phyloP scores from a whole-genome alignment of 2,329 filamentous ascomycete genomes.

The Verticillium longisporum region DNA sequence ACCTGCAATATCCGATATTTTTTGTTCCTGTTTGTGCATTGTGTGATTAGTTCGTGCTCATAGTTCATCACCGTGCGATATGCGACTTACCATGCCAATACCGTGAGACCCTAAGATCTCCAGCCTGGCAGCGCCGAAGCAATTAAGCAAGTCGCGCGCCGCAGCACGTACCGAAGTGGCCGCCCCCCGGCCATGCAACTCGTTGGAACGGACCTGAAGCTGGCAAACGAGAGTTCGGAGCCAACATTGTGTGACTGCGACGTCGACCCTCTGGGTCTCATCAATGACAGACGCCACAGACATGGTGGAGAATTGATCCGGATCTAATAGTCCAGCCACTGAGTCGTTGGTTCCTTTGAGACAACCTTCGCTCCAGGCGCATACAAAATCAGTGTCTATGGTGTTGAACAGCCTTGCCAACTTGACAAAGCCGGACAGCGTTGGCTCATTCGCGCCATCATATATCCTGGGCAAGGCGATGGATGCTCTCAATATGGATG shows the following conservation, averaged over 20 bases:
- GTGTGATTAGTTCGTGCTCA: background rate
- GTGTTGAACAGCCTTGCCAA: constrained; percentile 11
- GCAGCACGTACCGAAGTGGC: background rate
- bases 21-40: constrained; percentile 11
- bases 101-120: constrained; percentile 12
- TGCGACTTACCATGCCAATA: constrained; percentile 13
- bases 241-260: constrained; percentile 14
- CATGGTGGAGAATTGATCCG: background rate
- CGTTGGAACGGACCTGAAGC: constrained; percentile 3
- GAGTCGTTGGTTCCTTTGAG: background rate
- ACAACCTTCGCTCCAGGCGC: constrained; percentile 1
- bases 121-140: background rate
- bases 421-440: constrained; percentile 13
- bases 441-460: constrained; percentile 11
- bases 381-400: constrained; percentile 10
- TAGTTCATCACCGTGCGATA: background rate
- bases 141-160: background rate
- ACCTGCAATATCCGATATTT: constrained; percentile 13
- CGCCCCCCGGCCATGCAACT: background rate
- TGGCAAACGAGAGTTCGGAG: constrained; percentile 13
- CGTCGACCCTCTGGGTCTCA: constrained; percentile 14
- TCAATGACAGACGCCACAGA: constrained; percentile 7
- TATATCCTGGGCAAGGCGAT: constrained; percentile 14
- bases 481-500: constrained; percentile 9
- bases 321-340: background rate